Percentiles rank a stretch among this genome's conserved stretches.
phyloP scores from a whole-genome alignment of 192 early-diverging fungal species.

The Backusella liffmaniae region DNA sequence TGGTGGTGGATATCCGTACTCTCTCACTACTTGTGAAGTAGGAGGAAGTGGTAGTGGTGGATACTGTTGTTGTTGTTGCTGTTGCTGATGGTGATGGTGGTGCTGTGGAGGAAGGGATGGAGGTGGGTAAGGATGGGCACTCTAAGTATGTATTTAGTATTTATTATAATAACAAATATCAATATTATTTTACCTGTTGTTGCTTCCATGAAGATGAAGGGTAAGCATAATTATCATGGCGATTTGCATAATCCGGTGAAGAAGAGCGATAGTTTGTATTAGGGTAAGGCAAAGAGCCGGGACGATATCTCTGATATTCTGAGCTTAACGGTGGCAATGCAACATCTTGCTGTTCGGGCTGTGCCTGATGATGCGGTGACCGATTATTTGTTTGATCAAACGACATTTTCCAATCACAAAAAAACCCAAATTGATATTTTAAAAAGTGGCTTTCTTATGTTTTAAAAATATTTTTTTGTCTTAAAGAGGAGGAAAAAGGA shows the following conservation, averaged over 20 bases:
- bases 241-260: background rate
- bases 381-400: conserved; percentile 17
- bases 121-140: background rate
- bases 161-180: background rate
- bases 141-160: background rate
- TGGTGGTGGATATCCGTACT: background rate
- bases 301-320: conserved; percentile 7
- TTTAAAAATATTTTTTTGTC: background rate
- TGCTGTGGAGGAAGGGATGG: background rate
- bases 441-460: background rate
- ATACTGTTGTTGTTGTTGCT: background rate
- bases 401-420: conserved; percentile 4
- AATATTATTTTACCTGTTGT: background rate
- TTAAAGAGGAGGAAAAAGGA: background rate
- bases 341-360: background rate
- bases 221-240: conserved; percentile 5
- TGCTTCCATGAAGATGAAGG: conserved; percentile 13
- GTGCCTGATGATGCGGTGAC: conserved; percentile 2
- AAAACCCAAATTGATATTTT: background rate
- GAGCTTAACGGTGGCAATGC: background rate
- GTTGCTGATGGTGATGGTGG: background rate
- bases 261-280: background rate
- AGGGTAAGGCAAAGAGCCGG: background rate
- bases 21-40: conserved; percentile 1
- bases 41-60: background rate